Evolutionary conservation across 2,329 filamentous ascomycete genomes (phyloP), one percentile per base, ranked within the genome.

Genomic region (Juglanconis oblonga): DNA sequence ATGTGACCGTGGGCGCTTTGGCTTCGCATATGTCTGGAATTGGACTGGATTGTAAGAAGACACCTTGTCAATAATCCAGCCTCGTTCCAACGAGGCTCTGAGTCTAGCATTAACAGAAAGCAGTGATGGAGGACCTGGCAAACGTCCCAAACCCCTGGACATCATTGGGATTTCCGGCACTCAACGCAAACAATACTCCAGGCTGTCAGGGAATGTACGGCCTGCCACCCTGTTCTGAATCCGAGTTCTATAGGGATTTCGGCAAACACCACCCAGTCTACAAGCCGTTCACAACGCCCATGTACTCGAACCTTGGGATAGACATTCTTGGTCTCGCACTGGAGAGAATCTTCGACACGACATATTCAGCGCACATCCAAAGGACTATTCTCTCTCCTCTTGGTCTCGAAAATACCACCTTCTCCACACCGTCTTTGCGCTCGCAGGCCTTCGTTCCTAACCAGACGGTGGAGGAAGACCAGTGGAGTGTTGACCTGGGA

Each of bases 271-370:
- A 72, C 5, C 79, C 80, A 0, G 69, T 75, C 1, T 81, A 77
- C 54, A 66, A 69, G 0, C 75, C 80, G 0, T 79, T 77, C 63
- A 72, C 74, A 0, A 76, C 71, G 3, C 79, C 81, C 0, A 70
- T 74, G 3, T 85, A 85, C 66, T 79, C 80, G 33, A 82, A 84
- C 63, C 69, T 76, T 3, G 79, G 73, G 1, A 78, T 79, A 24
- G 68, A 74, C 1, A 59, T 81, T 2, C 72, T 83, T 1, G 78
- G 77, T 2, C 68, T 77, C 1, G 77, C 77, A 0, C 69, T 84
- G 0, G 77, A 81, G 61, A 73, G 72, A 5, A 72, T 78, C 0
- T 78, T 76, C 0, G 74, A 76, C 4, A 73, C 72, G 51, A 64
- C 74, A 0, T 76, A 77, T 17, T 67, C 70, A 1, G 69, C 79